phyloP scores from a whole-genome alignment of 2,329 filamentous ascomycete genomes.

The Endocalyx cinctus region DNA sequence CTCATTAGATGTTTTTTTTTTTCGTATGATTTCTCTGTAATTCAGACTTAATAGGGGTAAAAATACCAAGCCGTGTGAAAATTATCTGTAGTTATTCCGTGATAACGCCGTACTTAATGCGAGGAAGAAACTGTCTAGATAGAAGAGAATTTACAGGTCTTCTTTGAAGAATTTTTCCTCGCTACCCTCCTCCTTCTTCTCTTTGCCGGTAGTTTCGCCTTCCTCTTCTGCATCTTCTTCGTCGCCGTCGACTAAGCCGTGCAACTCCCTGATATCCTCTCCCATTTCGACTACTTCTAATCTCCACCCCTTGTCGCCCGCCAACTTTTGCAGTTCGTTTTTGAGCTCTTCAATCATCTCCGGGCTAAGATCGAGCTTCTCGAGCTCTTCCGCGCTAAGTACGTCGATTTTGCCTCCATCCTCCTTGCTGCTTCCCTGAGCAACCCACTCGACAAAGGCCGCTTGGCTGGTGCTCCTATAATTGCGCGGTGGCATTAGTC shows the following conservation, averaged over 20 bases:
- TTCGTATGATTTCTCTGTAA: too few relatives aligned
- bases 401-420: constrained; percentile 59
- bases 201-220: constrained; percentile 18
- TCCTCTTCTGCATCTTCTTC: constrained; percentile 43
- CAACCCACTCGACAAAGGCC: constrained; percentile 39
- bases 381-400: constrained; percentile 62
- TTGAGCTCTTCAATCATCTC: constrained; percentile 66
- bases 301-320: constrained; percentile 71
- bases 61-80: neutral
- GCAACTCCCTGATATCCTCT: constrained; percentile 56
- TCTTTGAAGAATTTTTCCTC: constrained; percentile 50
- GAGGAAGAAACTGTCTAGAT: constrained; percentile 3
- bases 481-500: constrained; percentile 41
- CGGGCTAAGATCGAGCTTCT: constrained; percentile 61
- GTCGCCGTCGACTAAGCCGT: constrained; percentile 62
- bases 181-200: constrained; percentile 32
- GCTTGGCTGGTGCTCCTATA: constrained; percentile 26
- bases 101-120: constrained; percentile 17
- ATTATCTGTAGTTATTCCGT: constrained; percentile 5
- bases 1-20: too few relatives aligned
- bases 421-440: constrained; percentile 41
- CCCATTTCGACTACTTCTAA: constrained; percentile 73
- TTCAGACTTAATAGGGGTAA: too few relatives aligned
- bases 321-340: constrained; percentile 62
- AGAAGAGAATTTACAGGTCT: constrained; percentile 44